Conservation (phyloP, 257 asterid genomes). For the Fraxinus anomala region DNA sequence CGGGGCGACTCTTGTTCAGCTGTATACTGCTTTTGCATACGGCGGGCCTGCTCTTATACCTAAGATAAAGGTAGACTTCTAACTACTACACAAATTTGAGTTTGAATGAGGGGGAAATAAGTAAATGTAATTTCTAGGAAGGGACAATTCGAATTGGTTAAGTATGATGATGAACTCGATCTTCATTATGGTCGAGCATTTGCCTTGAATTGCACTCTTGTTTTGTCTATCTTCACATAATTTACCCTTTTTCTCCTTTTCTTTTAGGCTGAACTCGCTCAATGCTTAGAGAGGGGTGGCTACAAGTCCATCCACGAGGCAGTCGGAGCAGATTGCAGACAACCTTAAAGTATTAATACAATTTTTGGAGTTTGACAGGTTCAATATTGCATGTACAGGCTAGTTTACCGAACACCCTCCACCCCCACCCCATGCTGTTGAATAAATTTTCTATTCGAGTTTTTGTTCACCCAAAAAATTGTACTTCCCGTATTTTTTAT, state of each 20-base stretch:
- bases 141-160: not conserved
- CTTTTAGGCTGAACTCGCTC: conserved; percentile 75
- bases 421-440: not conserved
- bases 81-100: not conserved
- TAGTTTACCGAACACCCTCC: not conserved
- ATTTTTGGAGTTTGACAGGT: conserved; percentile 9
- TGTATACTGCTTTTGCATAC: conserved; percentile 89
- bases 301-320: conserved; percentile 81
- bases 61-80: conserved; percentile 67
- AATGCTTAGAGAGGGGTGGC: conserved; percentile 82
- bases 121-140: not conserved
- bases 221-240: not conserved
- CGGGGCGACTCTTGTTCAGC: conserved; percentile 94
- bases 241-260: not conserved
- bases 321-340: conserved; percentile 85
- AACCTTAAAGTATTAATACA: conserved; percentile 24
- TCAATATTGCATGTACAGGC: not conserved
- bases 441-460: not conserved
- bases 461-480: not conserved
- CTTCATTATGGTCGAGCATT: not conserved
- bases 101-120: not conserved
- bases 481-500: not conserved
- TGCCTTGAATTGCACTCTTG: not conserved
- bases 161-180: not conserved
- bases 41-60: conserved; percentile 99